Percentiles rank a stretch among this genome's conserved stretches.
These are phyloP conservation scores for Symbiodinium natans DNA, from an alignment of 73 alveolate species.

Conservation along the genomic window DNA sequence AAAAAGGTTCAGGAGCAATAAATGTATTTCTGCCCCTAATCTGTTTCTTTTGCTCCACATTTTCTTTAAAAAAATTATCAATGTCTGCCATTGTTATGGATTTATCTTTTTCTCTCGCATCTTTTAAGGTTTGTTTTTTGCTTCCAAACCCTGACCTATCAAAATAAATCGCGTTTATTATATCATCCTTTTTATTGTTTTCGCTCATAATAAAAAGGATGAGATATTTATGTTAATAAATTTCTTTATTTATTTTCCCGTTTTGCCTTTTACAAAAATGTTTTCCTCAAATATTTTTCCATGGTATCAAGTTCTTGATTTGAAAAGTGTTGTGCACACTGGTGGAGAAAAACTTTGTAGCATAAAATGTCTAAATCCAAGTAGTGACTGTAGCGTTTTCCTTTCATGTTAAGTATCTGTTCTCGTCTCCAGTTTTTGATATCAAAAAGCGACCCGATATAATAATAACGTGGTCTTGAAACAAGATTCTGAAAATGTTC, in stretches of 20 bases:
- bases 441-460: not conserved
- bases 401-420: not conserved
- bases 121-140: too few species aligned
- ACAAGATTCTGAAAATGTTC: not conserved
- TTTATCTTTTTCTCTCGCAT: too few species aligned
- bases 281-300: not conserved
- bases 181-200: too few species aligned
- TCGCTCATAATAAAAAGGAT: not conserved
- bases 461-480: not conserved
- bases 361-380: not conserved
- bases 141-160: too few species aligned
- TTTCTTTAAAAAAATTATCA: too few species aligned
- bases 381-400: not conserved
- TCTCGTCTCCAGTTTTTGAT: not conserved
- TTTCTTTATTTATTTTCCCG: not conserved
- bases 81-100: too few species aligned
- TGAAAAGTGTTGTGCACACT: too few species aligned
- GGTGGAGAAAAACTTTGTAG: too few species aligned
- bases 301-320: not conserved
- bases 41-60: too few species aligned
- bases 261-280: not conserved
- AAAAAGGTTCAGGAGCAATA: too few species aligned
- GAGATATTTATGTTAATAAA: not conserved
- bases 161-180: not conserved
- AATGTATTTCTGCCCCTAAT: too few species aligned